These are phyloP conservation scores for Colletotrichum spaethianum DNA, from an alignment of 2,329 filamentous ascomycete species.

Conservation along the genomic window DNA sequence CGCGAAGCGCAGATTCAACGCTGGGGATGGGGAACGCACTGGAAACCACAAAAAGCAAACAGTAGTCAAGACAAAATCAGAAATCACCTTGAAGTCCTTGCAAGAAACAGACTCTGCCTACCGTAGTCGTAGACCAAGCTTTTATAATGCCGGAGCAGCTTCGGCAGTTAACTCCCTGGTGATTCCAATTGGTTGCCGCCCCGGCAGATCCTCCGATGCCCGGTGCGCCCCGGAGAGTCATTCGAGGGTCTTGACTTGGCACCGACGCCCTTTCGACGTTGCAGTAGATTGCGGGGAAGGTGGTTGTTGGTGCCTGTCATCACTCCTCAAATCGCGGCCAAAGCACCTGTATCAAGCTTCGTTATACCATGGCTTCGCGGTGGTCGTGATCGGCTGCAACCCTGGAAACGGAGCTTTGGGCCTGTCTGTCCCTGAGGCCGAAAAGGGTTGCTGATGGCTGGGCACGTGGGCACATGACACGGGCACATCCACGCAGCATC, in stretches of 20 bases:
- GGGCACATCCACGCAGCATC: not conserved
- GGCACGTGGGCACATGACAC: conserved; percentile 14
- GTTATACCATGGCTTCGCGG: not conserved
- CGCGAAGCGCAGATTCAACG: not conserved
- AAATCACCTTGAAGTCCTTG: not conserved
- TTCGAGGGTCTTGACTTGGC: not conserved
- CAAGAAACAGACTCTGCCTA: not conserved
- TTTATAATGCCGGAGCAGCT: conserved; percentile 1
- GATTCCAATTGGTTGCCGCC: not conserved
- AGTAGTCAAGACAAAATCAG: conserved; percentile 12
- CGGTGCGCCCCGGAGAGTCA: conserved; percentile 15
- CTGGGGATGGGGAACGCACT: not conserved
- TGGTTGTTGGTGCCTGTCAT: not conserved
- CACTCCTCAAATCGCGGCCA: not conserved
- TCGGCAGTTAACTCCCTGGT: conserved; percentile 10
- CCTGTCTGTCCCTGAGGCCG: not conserved
- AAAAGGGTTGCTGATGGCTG: conserved; percentile 15
- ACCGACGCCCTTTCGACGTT: conserved; percentile 3
- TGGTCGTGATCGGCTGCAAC: conserved; percentile 8
- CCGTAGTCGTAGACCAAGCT: conserved; percentile 13
- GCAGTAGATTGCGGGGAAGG: conserved; percentile 18
- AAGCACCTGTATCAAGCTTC: not conserved
- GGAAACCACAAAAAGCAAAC: conserved; percentile 1
- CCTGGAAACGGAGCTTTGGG: conserved; percentile 12
- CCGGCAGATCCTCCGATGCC: conserved; percentile 38